Evolutionary conservation across 2,329 filamentous ascomycete genomes (phyloP).

Genomic region (Orbilia brochopaga): DNA sequence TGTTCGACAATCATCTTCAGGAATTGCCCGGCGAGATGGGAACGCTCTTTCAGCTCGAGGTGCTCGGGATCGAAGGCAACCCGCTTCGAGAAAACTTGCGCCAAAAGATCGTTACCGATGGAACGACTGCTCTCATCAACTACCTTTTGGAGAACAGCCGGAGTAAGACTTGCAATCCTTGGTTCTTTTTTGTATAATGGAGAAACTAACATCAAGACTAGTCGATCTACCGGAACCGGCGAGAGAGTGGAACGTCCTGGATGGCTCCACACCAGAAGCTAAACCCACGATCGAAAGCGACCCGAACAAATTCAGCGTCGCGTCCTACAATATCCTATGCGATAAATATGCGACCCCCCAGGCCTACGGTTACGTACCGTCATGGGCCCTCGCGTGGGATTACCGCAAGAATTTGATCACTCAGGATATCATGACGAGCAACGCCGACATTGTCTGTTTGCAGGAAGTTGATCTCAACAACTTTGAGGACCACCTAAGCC

Average conservation of each 20-base stretch:
- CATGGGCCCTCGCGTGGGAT: conserved; percentile 81
- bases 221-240: conserved; percentile 78
- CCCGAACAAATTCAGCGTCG: conserved; percentile 74
- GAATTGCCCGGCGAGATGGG: conserved; percentile 85
- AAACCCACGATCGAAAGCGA: conserved; percentile 46
- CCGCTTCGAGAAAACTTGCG: conserved; percentile 78
- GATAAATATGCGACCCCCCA: conserved; percentile 86
- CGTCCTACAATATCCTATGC: conserved; percentile 96
- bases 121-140: conserved; percentile 82
- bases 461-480: conserved; percentile 93
- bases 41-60: conserved; percentile 83
- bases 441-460: conserved; percentile 88
- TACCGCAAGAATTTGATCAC: conserved; percentile 82
- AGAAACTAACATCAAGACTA: conserved; percentile 58
- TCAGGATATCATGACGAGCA: conserved; percentile 76
- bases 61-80: conserved; percentile 91
- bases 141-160: conserved; percentile 83
- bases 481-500: conserved; percentile 88
- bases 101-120: conserved; percentile 81
- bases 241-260: conserved; percentile 79
- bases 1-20: conserved; percentile 89
- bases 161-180: conserved; percentile 67
- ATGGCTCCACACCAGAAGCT: conserved; percentile 59
- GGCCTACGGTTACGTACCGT: conserved; percentile 89
- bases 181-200: not conserved